phyloP scores from a whole-genome alignment of 139 green algal species.

The Coccomyxa sp. region DNA sequence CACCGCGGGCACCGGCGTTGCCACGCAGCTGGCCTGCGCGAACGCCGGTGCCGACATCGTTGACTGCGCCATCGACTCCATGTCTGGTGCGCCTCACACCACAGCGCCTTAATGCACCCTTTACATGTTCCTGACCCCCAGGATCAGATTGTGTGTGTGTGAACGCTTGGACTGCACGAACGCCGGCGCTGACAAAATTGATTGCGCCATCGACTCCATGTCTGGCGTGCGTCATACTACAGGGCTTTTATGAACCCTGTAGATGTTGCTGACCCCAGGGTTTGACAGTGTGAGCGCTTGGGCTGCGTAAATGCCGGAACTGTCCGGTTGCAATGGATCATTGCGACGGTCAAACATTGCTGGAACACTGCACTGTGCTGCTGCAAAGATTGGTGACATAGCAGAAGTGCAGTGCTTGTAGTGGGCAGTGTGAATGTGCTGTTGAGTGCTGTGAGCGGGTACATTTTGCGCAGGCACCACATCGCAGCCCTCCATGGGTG shows the following conservation, averaged over 20 bases:
- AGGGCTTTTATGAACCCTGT: slow-evolving; percentile 23
- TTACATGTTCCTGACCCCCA: background rate
- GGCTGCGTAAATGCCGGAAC: slow-evolving; percentile 66
- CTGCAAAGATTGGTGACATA: too few species aligned
- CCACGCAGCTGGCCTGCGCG: slow-evolving; percentile 66
- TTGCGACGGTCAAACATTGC: slow-evolving; percentile 26
- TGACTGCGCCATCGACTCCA: slow-evolving; percentile 79
- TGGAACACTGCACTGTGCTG: too few species aligned
- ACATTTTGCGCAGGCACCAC: slow-evolving; percentile 25
- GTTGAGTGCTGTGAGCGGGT: background rate
- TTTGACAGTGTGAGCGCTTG: too few species aligned
- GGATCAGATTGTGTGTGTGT: too few species aligned
- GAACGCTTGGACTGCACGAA: slow-evolving; percentile 53
- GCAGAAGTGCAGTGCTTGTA: too few species aligned
- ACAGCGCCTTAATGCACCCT: slow-evolving; percentile 23
- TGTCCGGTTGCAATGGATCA: slow-evolving; percentile 80
- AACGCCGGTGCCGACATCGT: slow-evolving; percentile 86
- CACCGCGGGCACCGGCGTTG: slow-evolving; percentile 73
- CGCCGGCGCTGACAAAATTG: slow-evolving; percentile 85
- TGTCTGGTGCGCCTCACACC: slow-evolving; percentile 41
- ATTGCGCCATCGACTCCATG: slow-evolving; percentile 82
- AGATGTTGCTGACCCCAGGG: too few species aligned
- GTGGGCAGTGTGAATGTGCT: too few species aligned
- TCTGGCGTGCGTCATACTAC: slow-evolving; percentile 32
- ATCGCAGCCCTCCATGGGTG: slow-evolving; percentile 81